These are phyloP conservation scores for Pseudomassariella vexata DNA, from an alignment of 2,329 filamentous ascomycete genomes.

Conservation along the genomic window DNA sequence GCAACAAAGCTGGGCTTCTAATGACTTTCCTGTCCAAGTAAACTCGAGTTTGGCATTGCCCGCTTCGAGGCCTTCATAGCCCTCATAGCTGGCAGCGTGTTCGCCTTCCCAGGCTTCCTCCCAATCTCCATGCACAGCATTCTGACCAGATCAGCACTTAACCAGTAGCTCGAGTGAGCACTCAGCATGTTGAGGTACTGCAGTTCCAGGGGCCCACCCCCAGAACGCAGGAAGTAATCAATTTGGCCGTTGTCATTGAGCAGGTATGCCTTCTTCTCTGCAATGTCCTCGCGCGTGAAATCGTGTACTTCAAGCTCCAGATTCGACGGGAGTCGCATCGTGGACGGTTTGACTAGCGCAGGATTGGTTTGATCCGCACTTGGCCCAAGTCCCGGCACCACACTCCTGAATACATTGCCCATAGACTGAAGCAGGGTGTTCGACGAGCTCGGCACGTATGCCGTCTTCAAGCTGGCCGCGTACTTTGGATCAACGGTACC, in stretches of 20 bases:
- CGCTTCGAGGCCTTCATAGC: slow-evolving; percentile 49
- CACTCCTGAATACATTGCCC: slow-evolving; percentile 54
- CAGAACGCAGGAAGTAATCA: slow-evolving; percentile 80
- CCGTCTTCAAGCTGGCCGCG: slow-evolving; percentile 67
- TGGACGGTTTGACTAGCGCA: slow-evolving; percentile 24
- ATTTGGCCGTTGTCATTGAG: slow-evolving; percentile 97
- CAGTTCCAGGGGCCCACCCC: slow-evolving; percentile 82
- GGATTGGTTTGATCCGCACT: slow-evolving; percentile 22
- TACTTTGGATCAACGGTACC: slow-evolving; percentile 81
- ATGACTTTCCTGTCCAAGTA: background rate
- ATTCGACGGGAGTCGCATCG: slow-evolving; percentile 50
- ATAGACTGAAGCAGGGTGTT: slow-evolving; percentile 61
- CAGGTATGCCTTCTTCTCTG: slow-evolving; percentile 79
- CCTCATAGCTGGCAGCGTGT: slow-evolving; percentile 52
- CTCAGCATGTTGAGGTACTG: slow-evolving; percentile 97
- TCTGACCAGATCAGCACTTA: slow-evolving; percentile 77
- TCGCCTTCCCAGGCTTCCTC: slow-evolving; percentile 59
- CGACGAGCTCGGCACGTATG: slow-evolving; percentile 70
- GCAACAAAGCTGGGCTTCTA: too few species aligned
- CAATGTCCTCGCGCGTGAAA: slow-evolving; percentile 86
- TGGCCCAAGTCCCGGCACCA: slow-evolving; percentile 47
- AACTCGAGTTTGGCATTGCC: slow-evolving; percentile 11
- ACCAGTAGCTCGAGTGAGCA: slow-evolving; percentile 94
- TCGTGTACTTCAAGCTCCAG: slow-evolving; percentile 95
- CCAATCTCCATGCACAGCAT: slow-evolving; percentile 88